Conservation (phyloP, 257 asterid species). For the Buddleja alternifolia region DNA sequence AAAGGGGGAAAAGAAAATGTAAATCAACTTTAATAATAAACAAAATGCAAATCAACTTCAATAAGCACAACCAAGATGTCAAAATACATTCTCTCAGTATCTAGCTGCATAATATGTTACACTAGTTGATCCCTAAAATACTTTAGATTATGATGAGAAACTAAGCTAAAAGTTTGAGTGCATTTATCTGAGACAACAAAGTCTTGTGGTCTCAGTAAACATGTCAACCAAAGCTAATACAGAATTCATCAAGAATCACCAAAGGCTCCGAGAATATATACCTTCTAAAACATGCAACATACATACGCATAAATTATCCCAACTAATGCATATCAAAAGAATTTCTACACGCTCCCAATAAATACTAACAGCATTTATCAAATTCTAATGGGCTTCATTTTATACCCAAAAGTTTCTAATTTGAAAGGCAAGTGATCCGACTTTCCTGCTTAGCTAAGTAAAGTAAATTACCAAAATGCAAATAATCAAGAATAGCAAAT, state of each 20-base stretch:
- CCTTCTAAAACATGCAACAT: conserved; percentile 9
- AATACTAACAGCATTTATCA: not conserved
- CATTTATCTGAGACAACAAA: conserved; percentile 1
- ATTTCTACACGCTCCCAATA: not conserved
- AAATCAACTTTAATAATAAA: not conserved
- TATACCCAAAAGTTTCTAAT: not conserved
- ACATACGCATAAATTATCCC: not conserved
- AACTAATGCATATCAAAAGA: not conserved
- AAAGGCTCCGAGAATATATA: not conserved
- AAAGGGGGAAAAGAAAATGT: not conserved
- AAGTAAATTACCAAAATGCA: not conserved
- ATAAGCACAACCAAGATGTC: not conserved
- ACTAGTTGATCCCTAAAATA: not conserved
- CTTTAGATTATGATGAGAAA: not conserved
- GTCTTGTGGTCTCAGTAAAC: conserved; percentile 9
- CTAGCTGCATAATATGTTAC: not conserved
- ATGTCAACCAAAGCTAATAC: not conserved
- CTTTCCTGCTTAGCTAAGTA: too few relatives aligned
- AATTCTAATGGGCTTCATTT: not conserved
- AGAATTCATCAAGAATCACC: conserved; percentile 15
- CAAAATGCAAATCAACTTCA: not conserved
- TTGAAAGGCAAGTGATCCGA: too few relatives aligned
- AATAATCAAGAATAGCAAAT: conserved; percentile 23
- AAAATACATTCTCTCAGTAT: conserved; percentile 3
- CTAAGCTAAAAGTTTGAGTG: not conserved